phyloP scores from a whole-genome alignment of 176 grass and related monocot genomes.

The Raddia guianensis region DNA sequence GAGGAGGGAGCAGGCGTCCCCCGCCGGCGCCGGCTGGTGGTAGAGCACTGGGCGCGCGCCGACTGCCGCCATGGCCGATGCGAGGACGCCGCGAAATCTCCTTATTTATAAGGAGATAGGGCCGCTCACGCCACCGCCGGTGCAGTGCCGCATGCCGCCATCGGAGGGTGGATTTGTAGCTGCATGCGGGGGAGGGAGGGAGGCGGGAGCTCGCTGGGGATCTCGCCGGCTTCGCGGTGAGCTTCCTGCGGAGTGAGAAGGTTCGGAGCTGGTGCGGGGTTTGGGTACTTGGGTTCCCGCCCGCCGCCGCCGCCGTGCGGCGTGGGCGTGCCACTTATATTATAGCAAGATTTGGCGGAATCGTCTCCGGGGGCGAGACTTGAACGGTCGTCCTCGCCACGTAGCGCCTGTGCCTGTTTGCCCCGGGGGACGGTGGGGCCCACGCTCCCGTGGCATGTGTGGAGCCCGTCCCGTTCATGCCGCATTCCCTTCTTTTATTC shows the following conservation, averaged over 20 bases:
- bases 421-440: not conserved
- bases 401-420: not conserved
- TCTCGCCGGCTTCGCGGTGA: constrained; percentile 50
- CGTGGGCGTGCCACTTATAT: constrained; percentile 34
- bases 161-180: constrained; percentile 43
- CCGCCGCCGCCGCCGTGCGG: constrained; percentile 30
- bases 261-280: constrained; percentile 56
- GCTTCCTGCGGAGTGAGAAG: constrained; percentile 53
- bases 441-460: not conserved
- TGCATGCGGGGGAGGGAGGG: not conserved
- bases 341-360: constrained; percentile 14
- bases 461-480: constrained; percentile 23
- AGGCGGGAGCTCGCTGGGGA: not conserved
- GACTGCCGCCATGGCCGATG: constrained; percentile 59
- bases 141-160: constrained; percentile 35
- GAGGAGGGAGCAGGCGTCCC: constrained; percentile 23
- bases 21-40: constrained; percentile 41
- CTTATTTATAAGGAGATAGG: constrained; percentile 50
- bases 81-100: constrained; percentile 29
- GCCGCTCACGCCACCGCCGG: constrained; percentile 18
- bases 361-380: constrained; percentile 32
- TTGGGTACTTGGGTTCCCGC: constrained; percentile 21
- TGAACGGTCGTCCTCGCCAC: constrained; percentile 50
- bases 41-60: constrained; percentile 56
- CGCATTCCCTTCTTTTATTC: not conserved